Evolutionary conservation across 495 filamentous ascomycete genomes (phyloP).

Genomic region (Pyronema domesticum): DNA sequence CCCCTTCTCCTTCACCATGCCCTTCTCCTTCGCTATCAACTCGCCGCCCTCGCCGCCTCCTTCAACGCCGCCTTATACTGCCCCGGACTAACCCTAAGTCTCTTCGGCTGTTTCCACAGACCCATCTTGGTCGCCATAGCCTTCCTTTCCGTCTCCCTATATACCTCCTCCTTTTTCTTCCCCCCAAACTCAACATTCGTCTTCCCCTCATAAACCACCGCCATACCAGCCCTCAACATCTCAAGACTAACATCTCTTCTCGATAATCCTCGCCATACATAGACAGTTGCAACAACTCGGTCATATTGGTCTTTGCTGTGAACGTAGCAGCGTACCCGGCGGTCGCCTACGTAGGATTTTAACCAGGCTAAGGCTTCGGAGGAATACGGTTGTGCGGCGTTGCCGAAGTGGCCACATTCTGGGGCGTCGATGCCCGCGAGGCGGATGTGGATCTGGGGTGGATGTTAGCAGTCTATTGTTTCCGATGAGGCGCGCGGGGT

Average conservation of each 20-base stretch:
- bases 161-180: constrained; percentile 2
- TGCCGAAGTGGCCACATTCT: constrained; percentile 80
- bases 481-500: neutral
- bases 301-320: constrained; percentile 82
- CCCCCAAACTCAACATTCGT: constrained; percentile 67
- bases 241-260: constrained; percentile 70
- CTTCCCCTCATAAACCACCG: constrained; percentile 71
- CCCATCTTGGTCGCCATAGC: constrained; percentile 34
- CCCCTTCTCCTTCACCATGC: too few species aligned
- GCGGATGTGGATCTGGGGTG: constrained; percentile 53
- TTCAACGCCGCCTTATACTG: constrained; percentile 1
- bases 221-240: constrained; percentile 69
- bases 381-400: constrained; percentile 65
- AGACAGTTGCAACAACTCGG: constrained; percentile 72
- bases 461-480: neutral
- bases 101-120: neutral
- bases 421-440: constrained; percentile 87
- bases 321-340: constrained; percentile 61
- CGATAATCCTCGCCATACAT: constrained; percentile 39
- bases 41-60: neutral
- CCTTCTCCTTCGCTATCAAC: too few species aligned
- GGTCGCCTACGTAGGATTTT: constrained; percentile 47
- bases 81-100: neutral
- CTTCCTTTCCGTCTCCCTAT: constrained; percentile 46
- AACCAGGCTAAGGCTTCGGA: constrained; percentile 68